Evolutionary conservation across 768 basidiomycete genomes (phyloP), one percentile per base, ranked within the genome.

Genomic region (Boletus patriciae): DNA sequence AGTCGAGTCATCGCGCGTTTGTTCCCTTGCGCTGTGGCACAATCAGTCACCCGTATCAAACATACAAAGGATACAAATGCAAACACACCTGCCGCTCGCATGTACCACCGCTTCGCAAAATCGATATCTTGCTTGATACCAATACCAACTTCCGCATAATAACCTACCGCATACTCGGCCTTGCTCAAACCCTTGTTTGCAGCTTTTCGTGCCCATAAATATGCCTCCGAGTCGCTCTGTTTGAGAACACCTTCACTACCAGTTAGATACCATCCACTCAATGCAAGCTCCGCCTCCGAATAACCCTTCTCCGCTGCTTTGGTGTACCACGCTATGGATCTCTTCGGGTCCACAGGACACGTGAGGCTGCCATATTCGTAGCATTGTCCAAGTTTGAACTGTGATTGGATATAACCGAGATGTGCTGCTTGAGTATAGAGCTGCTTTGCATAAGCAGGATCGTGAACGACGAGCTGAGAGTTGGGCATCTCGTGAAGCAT

Each of bases 171-270:
- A 74, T 98, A 99, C 73, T 99, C 97, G 0, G 97, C 97, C 73
- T 97, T 98, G 69, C 89, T 89, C 65, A 97, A 69, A 7, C 96
- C 97, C 73, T 97, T 98, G 73, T 98, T 97, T 23, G 94, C 97
- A 18, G 95, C 94, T 52, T 92, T 83, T 33, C 95, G 80, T 12
- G 96, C 97, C 97, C 97, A 99, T 40, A 99, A 73, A 73, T 97
- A 99, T n/a, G 97, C 97, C 71, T 99, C 97, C 3, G 90, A 90
- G 72, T 99, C 97, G 65, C 92, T 94, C 78, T 98, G 97, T 74
- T 97, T 97, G 66, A 99, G 75, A 2, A 98, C 92, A 3, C 92
- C 92, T 66, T 98, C 96, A 68, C 87, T 92, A 3, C 93, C 93
- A 0, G 96, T 98, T 59, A 99, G 76, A 76, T 98, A 99, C 97